phyloP scores from a whole-genome alignment of 768 basidiomycete genomes.

The Suillus alpinus region DNA sequence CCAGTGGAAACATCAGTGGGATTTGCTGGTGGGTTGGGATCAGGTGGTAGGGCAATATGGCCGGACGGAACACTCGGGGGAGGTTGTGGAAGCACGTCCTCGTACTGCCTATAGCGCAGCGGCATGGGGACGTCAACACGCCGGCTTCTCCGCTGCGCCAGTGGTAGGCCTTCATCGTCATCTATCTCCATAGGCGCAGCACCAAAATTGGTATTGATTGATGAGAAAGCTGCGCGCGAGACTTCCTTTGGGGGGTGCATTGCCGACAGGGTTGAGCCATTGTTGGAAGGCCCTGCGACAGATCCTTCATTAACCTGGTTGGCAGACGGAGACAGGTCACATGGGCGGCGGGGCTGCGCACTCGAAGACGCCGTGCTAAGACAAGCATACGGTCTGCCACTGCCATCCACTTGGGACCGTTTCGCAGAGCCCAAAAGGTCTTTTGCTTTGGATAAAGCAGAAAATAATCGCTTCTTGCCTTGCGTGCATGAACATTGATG shows the following conservation, averaged over 20 bases:
- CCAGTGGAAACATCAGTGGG: background rate
- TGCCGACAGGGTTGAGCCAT: background rate
- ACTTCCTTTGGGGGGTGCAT: background rate
- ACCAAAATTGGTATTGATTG: background rate
- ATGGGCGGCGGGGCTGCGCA: background rate
- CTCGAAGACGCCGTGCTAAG: background rate
- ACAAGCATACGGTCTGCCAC: background rate
- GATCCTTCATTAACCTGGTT: background rate
- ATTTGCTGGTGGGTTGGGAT: background rate
- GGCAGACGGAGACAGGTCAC: background rate
- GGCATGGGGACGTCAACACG: conserved; percentile 1
- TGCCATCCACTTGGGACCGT: background rate
- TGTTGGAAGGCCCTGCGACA: background rate
- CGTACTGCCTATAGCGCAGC: background rate
- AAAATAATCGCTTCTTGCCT: background rate
- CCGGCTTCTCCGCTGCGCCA: background rate
- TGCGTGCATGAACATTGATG: background rate
- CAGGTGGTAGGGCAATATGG: background rate
- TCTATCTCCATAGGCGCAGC: background rate
- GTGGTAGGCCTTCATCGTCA: background rate
- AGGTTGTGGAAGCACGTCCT: conserved; percentile 4
- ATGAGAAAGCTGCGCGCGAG: background rate
- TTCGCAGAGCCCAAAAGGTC: background rate
- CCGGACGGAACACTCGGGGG: background rate
- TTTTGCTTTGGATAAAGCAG: background rate